Conservation (phyloP, 2,329 filamentous ascomycete species). For the Hypoxylon sp. region DNA sequence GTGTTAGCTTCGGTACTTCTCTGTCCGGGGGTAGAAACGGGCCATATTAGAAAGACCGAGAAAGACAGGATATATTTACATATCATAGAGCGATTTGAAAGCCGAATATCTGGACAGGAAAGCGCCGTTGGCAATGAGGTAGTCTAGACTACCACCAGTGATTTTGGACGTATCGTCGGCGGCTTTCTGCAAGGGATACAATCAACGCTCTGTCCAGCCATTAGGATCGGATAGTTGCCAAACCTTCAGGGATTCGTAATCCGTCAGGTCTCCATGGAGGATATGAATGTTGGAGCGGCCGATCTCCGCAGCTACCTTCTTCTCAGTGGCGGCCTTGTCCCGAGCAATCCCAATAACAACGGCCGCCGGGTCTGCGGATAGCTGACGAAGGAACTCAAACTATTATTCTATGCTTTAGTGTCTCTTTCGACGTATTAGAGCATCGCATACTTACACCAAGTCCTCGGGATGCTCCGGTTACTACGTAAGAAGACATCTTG, state of each 20-base stretch:
- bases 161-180: constrained; percentile 51
- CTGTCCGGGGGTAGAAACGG: too few relatives aligned
- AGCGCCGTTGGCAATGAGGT: constrained; percentile 67
- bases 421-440: neutral
- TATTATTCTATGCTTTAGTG: constrained; percentile 46
- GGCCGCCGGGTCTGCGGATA: constrained; percentile 62
- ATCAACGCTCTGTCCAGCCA: constrained; percentile 10
- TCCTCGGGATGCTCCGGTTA: constrained; percentile 37
- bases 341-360: constrained; percentile 64
- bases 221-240: neutral
- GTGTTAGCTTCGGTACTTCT: constrained; percentile 7
- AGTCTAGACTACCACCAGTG: constrained; percentile 62
- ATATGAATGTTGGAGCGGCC: constrained; percentile 61
- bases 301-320: constrained; percentile 60
- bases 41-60: neutral
- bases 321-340: constrained; percentile 61
- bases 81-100: constrained; percentile 54
- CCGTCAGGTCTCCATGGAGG: constrained; percentile 61
- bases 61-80: constrained; percentile 53
- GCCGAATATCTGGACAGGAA: constrained; percentile 52
- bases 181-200: constrained; percentile 40
- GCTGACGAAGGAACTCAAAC: constrained; percentile 65
- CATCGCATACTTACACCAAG: constrained; percentile 23
- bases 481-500: constrained; percentile 38
- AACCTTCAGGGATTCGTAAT: constrained; percentile 58